Evolutionary conservation across 2,329 filamentous ascomycete species (phyloP), one percentile per base, ranked within the genome.

Genomic region (Colletotrichum coccodes): DNA sequence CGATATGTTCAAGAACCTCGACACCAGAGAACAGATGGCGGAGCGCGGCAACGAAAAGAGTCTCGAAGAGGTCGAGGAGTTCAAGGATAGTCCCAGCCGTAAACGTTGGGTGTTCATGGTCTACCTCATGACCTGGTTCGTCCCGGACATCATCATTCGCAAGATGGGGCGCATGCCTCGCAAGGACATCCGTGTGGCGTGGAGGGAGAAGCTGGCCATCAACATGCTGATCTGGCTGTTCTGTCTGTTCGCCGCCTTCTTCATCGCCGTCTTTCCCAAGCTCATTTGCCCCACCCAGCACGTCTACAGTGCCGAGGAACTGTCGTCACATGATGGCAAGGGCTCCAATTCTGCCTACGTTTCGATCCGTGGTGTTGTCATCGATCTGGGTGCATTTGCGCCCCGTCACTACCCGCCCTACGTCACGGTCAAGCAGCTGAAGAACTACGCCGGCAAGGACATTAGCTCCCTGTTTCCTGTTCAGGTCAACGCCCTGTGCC

Each of bases 1-100:
- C 8, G 96, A 99, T 78, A 97, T 99, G 95, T 99, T 99, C 86
- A 94, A 94, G 76, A 97, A 98, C 75, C 86, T 98, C 8, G 95
- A 98, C 73, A 98, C 95, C 7, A 90, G 94, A 71, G 93, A 97
- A 78, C 93, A 97, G 77, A 94, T 99, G 89, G 94, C 95, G 0
- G 95, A 98, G 81, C 95, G 97, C 73, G 94, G 94, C 70, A 97
- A 97, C 72, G 94, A 97, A 73, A 94, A 95, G 80, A 90, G 93
- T 18, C 89, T 98, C 81, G 90, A 93, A 68, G 95, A 98, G 79
- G 93, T 99, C 2, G 96, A 99, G 72, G 93, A 95, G 75, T 89
- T 91, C 71, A 89, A 89, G 52, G 89, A 93, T 69, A 95, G 93
- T 57, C 84, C 90, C 6, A 93, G 90, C 74, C 93, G 96, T 71